These are phyloP conservation scores for Ganoderma boninense DNA, from an alignment of 1,284 basidiomycete species.

Conservation along the genomic window DNA sequence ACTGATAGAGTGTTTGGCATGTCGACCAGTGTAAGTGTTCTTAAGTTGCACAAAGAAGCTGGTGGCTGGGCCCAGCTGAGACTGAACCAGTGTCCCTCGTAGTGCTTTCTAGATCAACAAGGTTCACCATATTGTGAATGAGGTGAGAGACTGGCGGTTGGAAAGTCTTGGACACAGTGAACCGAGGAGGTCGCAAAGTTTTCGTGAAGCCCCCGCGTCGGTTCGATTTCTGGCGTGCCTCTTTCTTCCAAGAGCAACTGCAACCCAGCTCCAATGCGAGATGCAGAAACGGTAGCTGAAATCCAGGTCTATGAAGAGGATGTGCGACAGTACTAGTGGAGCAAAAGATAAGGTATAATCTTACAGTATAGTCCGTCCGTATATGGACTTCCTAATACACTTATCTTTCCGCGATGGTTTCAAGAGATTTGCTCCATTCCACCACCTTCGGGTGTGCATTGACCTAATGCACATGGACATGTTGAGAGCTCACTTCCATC, in stretches of 20 bases:
- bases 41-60: no score
- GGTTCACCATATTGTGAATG: background rate
- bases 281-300: background rate
- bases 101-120: no score
- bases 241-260: background rate
- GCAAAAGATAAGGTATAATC: background rate
- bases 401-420: slow-evolving; percentile 34
- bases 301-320: background rate
- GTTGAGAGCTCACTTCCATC: background rate
- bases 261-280: background rate
- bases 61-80: no score
- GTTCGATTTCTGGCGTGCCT: background rate
- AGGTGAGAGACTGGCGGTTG: background rate
- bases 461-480: slow-evolving; percentile 38
- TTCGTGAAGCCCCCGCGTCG: background rate
- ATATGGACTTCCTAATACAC: background rate
- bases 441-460: slow-evolving; percentile 49
- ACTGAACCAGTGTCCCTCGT: no score
- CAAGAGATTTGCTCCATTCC: slow-evolving; percentile 47
- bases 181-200: no score
- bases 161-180: background rate
- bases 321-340: background rate
- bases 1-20: no score
- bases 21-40: no score
- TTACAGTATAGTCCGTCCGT: background rate